Conservation (phyloP, 805 yeast species). For the Yamadazyma takamatsuzukensis region DNA sequence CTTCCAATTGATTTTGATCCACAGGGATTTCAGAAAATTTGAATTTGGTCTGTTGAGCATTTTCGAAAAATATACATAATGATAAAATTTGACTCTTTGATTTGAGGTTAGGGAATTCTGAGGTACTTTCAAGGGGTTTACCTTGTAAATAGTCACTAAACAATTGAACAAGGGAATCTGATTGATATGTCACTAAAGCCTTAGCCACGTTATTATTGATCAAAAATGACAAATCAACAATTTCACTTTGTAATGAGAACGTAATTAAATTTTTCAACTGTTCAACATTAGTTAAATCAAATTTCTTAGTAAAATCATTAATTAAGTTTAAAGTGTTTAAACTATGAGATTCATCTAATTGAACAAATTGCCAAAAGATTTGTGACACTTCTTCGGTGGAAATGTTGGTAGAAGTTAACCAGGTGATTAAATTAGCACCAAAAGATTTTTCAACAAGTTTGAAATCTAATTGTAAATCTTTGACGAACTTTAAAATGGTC, state of each 20-base stretch:
- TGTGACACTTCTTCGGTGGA: conserved; percentile 25
- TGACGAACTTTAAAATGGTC: conserved; percentile 29
- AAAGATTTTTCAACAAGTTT: conserved; percentile 30
- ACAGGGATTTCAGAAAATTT: conserved; percentile 37
- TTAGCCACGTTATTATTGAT: conserved; percentile 38
- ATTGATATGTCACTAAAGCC: conserved; percentile 24
- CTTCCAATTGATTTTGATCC: conserved; percentile 32
- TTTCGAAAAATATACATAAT: conserved; percentile 36
- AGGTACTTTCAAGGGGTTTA: conserved; percentile 22
- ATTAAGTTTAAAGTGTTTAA: conserved; percentile 31
- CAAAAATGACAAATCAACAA: conserved; percentile 39
- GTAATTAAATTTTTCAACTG: conserved; percentile 24
- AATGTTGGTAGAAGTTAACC: conserved; percentile 29
- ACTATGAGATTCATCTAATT: conserved; percentile 30
- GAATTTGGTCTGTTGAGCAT: conserved; percentile 17
- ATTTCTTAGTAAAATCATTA: conserved; percentile 29
- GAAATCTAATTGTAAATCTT: conserved; percentile 28
- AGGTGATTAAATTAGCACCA: conserved; percentile 32
- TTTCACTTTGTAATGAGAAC: conserved; percentile 34
- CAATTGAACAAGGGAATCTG: conserved; percentile 23
- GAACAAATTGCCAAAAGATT: conserved; percentile 36
- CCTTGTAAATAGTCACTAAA: conserved; percentile 36
- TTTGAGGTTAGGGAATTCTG: conserved; percentile 22
- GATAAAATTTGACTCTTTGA: conserved; percentile 38
- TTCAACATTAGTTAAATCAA: conserved; percentile 23